phyloP scores from a whole-genome alignment of 768 basidiomycete species.

The Dentipellis fragilis region DNA sequence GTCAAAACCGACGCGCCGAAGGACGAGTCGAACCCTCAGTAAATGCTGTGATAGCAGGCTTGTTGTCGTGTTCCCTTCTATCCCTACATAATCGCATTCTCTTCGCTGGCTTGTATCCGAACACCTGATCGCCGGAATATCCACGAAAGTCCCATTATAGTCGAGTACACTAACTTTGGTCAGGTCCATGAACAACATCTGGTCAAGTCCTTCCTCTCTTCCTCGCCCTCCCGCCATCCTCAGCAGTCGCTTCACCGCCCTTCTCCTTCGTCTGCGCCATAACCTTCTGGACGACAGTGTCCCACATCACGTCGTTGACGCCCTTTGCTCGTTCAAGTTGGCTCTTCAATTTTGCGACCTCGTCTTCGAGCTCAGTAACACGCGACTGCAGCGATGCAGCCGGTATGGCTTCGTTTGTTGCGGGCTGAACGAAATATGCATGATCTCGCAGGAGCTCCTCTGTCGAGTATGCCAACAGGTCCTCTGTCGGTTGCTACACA shows the following conservation, averaged over 20 bases:
- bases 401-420: slow-evolving; percentile 23
- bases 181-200: background rate
- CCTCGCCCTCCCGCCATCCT: background rate
- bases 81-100: background rate
- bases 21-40: slow-evolving; percentile 6
- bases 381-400: slow-evolving; percentile 36
- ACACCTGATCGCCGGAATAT: background rate
- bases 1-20: slow-evolving; percentile 15
- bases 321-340: slow-evolving; percentile 78
- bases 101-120: background rate
- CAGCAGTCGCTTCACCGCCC: background rate
- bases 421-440: slow-evolving; percentile 48
- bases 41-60: background rate
- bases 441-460: slow-evolving; percentile 60
- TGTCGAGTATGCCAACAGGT: slow-evolving; percentile 29
- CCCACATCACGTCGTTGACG: slow-evolving; percentile 95
- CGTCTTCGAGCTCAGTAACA: slow-evolving; percentile 60
- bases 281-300: slow-evolving; percentile 61
- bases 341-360: slow-evolving; percentile 53
- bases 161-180: background rate
- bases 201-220: background rate
- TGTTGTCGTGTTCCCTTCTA: background rate
- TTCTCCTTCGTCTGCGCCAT: slow-evolving; percentile 28
- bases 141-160: background rate
- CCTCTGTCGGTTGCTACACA: slow-evolving; percentile 13